Evolutionary conservation across 192 early-diverging fungal genomes (phyloP), one percentile per base, ranked within the genome.

Genomic region (Phycomyces nitens): DNA sequence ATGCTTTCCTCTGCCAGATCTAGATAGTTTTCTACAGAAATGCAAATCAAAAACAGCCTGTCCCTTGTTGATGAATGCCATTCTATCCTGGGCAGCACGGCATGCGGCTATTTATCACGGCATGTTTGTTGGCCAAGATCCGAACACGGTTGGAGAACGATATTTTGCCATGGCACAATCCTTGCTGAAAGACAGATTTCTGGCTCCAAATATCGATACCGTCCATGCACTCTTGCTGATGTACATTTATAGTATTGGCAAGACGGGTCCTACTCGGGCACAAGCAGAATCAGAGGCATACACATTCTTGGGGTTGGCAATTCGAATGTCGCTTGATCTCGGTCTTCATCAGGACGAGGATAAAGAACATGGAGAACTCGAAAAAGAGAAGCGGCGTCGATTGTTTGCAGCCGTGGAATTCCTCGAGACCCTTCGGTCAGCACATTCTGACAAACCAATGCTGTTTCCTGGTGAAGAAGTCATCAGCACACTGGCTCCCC

Each of bases 101-200:
- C 73, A 75, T 62, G 68, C 68, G n/a, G 68, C 68, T 12, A 66
- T 75, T 10, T 66, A 70, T 42, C 73, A 75, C 39, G 68, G 56
- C 22, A 63, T 66, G 51, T 70, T 75, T 66, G 60, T 51, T 2
- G 73, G 68, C 15, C 59, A 66, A 47, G 68, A 75, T 58, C 73
- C 73, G 41, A 75, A 70, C 38, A 40, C 38, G 12, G 68, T 75
- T 39, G 73, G 73, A 8, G 63, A 71, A 49, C 60, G 56, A 5
- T 75, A 61, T 49, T 75, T 70, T 54, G 41, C 40, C 12, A 58
- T 34, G 8, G 73, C 73, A n/a, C 60, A 70, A 34, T 34, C 23
- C 0, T 26, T 67, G 12, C 50, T 75, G 15, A 51, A 50, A 6
- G 60, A 65, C 9, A 22, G 65, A 3, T 69, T 70, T 52, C 29